Base-by-base conservation (phyloP, 345 rosid genomes). In the Gossypioides kirkii region DNA sequence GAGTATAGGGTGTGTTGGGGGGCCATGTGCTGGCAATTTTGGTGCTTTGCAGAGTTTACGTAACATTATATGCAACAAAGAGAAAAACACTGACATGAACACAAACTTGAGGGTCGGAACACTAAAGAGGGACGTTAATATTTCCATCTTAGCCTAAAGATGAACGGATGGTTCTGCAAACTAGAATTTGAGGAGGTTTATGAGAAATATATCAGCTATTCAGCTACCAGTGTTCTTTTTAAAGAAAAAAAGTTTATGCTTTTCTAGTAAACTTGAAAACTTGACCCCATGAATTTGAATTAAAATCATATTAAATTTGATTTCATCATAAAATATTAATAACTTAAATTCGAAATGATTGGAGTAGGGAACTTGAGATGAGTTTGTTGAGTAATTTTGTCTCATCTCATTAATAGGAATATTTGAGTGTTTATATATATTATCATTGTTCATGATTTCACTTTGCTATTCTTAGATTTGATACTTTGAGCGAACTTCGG, bases 1-100 rank as follows among this genome's bases (percentile, higher is more conserved):
- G 59, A 93, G 81, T 23, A 90, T 9, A 20, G 98, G 96, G 72
- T 86, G 85, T 4, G 85, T 69, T 11, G 81, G 85, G 1, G 96
- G 96, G 32, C 78, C 74, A 38, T 70, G 49, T 38, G 71, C 41
- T 13, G 79, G 50, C 20, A 38, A 20, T 22, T 67, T 67, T 3
- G 22, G 20, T 46, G 71, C 41, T 67, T 22, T 67, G 41, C 71
- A 23, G 42, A 47, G 3, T 67, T 23, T 66, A 69, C 60, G n/a
- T 12, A 62, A 45, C 50, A 82, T 22, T 14, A 62, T 14, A 47
- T 54, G 72, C 50, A 79, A 42, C 38, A 73, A 56, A 50, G 38
- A 73, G 26, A 85, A 56, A 20, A 79, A 25, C 22, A 70, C 54
- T 42, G 65, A 69, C 13, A 79, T 6, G 12, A 72, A 59, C 52